phyloP scores from a whole-genome alignment of 73 alveolate genomes.

The Halteria grandinella region DNA sequence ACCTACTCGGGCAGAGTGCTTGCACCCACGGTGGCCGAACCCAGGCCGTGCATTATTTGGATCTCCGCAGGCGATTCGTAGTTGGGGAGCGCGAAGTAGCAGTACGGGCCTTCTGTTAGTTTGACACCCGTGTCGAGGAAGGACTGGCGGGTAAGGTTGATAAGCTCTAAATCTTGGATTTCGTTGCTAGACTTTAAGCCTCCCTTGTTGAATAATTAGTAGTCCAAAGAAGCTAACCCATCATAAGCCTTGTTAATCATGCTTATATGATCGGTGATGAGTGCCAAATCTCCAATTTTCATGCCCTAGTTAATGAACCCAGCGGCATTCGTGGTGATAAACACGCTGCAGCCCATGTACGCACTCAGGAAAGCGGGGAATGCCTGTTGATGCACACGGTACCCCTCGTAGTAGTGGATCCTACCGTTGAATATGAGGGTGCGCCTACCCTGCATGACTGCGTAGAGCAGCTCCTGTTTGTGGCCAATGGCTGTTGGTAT shows the following conservation, averaged over 20 bases:
- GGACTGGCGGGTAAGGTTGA: constrained; percentile 15
- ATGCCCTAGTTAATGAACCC: constrained; percentile 38
- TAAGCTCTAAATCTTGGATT: constrained; percentile 15
- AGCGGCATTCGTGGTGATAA: constrained; percentile 53
- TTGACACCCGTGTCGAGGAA: constrained; percentile 14
- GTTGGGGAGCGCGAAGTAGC: constrained; percentile 44
- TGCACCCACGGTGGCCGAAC: constrained; percentile 56
- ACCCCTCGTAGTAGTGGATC: constrained; percentile 52
- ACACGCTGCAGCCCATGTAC: constrained; percentile 28
- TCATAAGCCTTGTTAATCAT: constrained; percentile 37
- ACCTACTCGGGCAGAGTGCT: constrained; percentile 46
- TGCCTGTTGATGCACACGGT: constrained; percentile 38
- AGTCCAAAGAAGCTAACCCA: constrained; percentile 2
- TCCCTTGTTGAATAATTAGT: too few species aligned
- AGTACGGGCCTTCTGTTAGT: constrained; percentile 28
- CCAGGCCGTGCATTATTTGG: constrained; percentile 47
- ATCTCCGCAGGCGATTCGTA: constrained; percentile 37
- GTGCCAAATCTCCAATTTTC: constrained; percentile 47
- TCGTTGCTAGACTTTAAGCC: too few species aligned
- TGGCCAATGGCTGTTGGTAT: constrained; percentile 57
- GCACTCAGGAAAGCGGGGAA: constrained; percentile 49
- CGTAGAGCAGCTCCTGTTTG: constrained; percentile 19
- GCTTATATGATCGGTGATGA: constrained; percentile 39
- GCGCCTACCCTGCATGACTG: constrained; percentile 1
- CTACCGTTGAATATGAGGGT: constrained; percentile 53